These are phyloP conservation scores for Leccinum olivaceoglutinosum DNA, from an alignment of 1,284 basidiomycete species.

Conservation along the genomic window DNA sequence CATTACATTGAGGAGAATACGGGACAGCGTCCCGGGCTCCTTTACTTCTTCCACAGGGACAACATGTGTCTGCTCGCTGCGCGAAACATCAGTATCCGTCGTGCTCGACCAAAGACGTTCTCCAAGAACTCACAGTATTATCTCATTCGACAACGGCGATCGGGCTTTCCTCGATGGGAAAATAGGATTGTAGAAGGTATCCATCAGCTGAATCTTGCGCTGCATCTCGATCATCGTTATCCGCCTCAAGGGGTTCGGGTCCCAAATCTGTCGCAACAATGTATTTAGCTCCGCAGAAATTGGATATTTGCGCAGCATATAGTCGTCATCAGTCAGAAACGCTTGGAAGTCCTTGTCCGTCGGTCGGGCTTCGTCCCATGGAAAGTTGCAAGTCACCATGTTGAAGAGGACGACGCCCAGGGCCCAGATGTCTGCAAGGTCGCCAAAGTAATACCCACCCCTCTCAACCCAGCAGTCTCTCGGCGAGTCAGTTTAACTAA, in stretches of 20 bases:
- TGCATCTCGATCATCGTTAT: conserved; percentile 60
- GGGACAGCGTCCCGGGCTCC: too few species aligned
- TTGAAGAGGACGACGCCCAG: background rate
- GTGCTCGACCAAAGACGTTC: too few species aligned
- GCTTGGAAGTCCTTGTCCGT: conserved; percentile 71
- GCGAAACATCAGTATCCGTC: too few species aligned
- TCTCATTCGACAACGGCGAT: conserved; percentile 14
- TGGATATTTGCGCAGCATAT: conserved; percentile 62
- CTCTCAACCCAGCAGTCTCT: background rate
- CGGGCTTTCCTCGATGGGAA: conserved; percentile 30
- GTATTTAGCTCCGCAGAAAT: conserved; percentile 61
- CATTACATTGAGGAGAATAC: too few species aligned
- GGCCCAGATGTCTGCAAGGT: background rate
- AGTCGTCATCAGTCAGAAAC: conserved; percentile 58
- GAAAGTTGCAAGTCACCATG: too few species aligned
- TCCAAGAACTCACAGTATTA: too few species aligned
- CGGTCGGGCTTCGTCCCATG: too few species aligned
- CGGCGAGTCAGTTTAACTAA: background rate
- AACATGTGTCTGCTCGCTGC: too few species aligned
- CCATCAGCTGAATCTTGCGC: conserved; percentile 47
- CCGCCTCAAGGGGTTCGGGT: conserved; percentile 44
- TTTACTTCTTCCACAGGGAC: too few species aligned
- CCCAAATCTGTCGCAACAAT: conserved; percentile 57
- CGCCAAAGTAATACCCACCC: background rate
- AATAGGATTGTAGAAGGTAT: conserved; percentile 50